Percentiles rank a stretch among this genome's conserved stretches.
These are phyloP conservation scores for Candida sanyaensis DNA, from an alignment of 1,139 yeast genomes.

Conservation along the genomic window DNA sequence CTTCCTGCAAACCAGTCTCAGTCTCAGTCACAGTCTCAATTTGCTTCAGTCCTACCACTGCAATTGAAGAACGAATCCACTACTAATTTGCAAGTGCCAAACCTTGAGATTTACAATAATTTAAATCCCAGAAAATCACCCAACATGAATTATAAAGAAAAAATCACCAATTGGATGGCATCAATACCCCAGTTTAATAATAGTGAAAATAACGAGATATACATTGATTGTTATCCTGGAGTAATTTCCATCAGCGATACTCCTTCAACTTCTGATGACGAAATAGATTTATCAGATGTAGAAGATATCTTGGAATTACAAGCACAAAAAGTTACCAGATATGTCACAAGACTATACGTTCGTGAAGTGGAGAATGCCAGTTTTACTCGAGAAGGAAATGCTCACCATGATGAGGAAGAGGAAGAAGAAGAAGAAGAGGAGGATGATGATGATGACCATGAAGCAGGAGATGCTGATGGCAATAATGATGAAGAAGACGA, in stretches of 20 bases:
- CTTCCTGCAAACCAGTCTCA: too few species aligned
- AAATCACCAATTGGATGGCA: conserved; percentile 62
- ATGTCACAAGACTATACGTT: conserved; percentile 41
- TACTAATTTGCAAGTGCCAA: background rate
- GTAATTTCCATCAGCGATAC: conserved; percentile 29
- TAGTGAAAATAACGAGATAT: conserved; percentile 15
- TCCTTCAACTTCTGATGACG: conserved; percentile 15
- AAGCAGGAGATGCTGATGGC: background rate
- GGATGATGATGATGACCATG: conserved; percentile 2
- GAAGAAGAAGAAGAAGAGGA: conserved; percentile 3
- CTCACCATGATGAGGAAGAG: conserved; percentile 13
- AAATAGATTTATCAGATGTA: conserved; percentile 25
- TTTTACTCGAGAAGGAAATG: conserved; percentile 11
- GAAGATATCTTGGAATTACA: conserved; percentile 54
- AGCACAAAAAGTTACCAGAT: conserved; percentile 50
- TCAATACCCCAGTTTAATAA: conserved; percentile 46
- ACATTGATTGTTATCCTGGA: conserved; percentile 48
- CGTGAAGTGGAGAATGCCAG: conserved; percentile 28
- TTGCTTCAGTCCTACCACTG: background rate
- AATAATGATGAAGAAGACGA: conserved; percentile 1
- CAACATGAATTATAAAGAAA: conserved; percentile 63
- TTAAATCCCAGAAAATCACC: conserved; percentile 61
- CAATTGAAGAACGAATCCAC: background rate
- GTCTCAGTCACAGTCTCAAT: conserved; percentile 2
- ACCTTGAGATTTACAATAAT: conserved; percentile 8